Evolutionary conservation across 768 basidiomycete genomes (phyloP).

Genomic region (Pulveroboletus sp.): DNA sequence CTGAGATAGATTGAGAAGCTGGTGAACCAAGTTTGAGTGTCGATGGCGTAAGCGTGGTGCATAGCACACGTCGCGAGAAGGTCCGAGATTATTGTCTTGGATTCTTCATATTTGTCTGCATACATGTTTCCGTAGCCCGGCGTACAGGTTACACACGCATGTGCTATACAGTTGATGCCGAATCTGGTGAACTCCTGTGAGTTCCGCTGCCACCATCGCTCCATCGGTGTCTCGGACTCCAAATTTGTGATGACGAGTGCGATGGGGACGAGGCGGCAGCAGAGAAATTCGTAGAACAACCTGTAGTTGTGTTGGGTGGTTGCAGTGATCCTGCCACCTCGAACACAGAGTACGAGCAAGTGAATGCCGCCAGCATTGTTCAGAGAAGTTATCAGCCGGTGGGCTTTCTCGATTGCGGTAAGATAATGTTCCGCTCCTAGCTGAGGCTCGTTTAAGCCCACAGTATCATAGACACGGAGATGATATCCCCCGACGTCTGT

Average conservation of each 20-base stretch:
- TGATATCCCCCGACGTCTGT: constrained; percentile 11
- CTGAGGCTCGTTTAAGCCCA: constrained; percentile 28
- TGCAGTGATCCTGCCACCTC: constrained; percentile 34
- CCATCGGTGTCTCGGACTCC: constrained; percentile 32
- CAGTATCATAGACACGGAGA: constrained; percentile 30
- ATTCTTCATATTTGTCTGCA: constrained; percentile 34
- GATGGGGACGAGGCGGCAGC: constrained; percentile 34
- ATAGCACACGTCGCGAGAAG: constrained; percentile 22
- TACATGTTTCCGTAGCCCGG: constrained; percentile 29
- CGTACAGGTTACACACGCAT: constrained; percentile 32
- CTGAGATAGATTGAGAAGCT: constrained; percentile 22
- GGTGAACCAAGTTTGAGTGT: constrained; percentile 24
- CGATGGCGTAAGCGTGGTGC: constrained; percentile 16
- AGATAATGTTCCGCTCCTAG: constrained; percentile 20
- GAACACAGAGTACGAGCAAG: constrained; percentile 37
- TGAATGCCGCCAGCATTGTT: constrained; percentile 29
- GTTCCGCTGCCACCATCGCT: constrained; percentile 32
- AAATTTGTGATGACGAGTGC: constrained; percentile 38
- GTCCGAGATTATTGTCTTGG: constrained; percentile 24
- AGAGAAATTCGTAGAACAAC: constrained; percentile 37
- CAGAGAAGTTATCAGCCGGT: constrained; percentile 29
- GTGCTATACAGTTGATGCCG: constrained; percentile 20
- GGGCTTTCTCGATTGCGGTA: constrained; percentile 27
- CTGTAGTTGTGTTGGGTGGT: constrained; percentile 34
- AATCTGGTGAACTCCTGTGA: constrained; percentile 20